Conservation (phyloP, 768 basidiomycete genomes). For the Hirschioporus abietinus region DNA sequence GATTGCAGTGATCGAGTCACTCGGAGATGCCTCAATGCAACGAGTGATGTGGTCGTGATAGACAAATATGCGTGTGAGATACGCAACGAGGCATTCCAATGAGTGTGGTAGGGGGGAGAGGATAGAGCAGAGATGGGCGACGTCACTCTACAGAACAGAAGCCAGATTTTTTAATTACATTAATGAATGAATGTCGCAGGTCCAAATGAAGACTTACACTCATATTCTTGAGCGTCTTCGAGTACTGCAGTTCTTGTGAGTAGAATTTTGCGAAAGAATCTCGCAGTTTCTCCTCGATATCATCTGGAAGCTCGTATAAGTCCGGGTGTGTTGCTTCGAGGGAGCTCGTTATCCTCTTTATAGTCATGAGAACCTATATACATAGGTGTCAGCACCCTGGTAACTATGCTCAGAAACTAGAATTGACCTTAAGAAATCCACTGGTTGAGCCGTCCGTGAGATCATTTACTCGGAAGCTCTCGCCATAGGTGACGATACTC, state of each 20-base stretch:
- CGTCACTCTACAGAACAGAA: not conserved
- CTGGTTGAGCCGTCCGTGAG: not conserved
- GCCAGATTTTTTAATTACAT: not conserved
- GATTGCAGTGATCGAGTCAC: not conserved
- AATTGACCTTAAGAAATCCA: not conserved
- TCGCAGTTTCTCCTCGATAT: not conserved
- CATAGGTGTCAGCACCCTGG: not conserved
- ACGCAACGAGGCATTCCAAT: not conserved
- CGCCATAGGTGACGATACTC: not conserved
- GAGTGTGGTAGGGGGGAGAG: not conserved
- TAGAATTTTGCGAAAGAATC: not conserved
- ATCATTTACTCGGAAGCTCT: not conserved
- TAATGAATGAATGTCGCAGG: not conserved
- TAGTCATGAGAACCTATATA: not conserved
- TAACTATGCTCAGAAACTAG: not conserved
- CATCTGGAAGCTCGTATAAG: slow-evolving; percentile 3
- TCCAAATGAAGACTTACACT: not conserved
- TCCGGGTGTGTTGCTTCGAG: slow-evolving; percentile 2
- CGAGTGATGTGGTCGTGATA: slow-evolving; percentile 1
- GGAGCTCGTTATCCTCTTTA: not conserved
- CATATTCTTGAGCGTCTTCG: not conserved
- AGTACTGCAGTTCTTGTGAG: not conserved
- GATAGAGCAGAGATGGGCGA: not conserved
- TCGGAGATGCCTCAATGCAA: not conserved
- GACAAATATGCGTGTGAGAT: not conserved